These are phyloP conservation scores for Coffea humblotiana DNA, from an alignment of 305 asterid genomes.

Conservation along the genomic window DNA sequence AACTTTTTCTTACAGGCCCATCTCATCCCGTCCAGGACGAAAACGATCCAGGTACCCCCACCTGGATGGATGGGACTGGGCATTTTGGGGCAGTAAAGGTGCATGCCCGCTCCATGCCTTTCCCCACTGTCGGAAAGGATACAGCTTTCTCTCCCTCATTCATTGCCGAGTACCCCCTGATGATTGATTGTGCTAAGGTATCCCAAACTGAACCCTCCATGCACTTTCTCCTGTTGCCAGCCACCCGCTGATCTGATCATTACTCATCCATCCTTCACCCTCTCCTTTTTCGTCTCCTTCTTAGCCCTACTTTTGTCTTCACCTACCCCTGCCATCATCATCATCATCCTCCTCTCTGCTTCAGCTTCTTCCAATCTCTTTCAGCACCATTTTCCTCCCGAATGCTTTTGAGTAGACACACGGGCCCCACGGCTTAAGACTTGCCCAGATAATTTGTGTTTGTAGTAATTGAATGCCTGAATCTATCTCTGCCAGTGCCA, in stretches of 20 bases:
- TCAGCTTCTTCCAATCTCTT: no score
- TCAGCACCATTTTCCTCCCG: no score
- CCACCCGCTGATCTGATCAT: neutral
- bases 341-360: no score
- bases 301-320: conserved; percentile 12
- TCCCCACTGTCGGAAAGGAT: neutral
- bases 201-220: conserved; percentile 24
- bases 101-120: neutral
- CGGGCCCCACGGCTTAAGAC: no score
- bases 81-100: conserved; percentile 3
- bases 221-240: neutral
- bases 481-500: no score
- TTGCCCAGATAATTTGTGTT: no score
- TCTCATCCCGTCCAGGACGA: no score
- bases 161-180: conserved; percentile 21
- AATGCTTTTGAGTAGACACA: no score
- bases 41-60: neutral
- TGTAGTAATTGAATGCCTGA: no score
- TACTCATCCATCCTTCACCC: neutral
- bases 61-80: conserved; percentile 10
- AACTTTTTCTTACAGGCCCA: neutral
- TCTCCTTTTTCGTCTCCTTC: conserved; percentile 10
- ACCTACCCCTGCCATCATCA: no score
- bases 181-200: conserved; percentile 30
- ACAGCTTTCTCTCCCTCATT: conserved; percentile 24